phyloP scores from a whole-genome alignment of 345 rosid genomes.

The Eucalyptus pumila region DNA sequence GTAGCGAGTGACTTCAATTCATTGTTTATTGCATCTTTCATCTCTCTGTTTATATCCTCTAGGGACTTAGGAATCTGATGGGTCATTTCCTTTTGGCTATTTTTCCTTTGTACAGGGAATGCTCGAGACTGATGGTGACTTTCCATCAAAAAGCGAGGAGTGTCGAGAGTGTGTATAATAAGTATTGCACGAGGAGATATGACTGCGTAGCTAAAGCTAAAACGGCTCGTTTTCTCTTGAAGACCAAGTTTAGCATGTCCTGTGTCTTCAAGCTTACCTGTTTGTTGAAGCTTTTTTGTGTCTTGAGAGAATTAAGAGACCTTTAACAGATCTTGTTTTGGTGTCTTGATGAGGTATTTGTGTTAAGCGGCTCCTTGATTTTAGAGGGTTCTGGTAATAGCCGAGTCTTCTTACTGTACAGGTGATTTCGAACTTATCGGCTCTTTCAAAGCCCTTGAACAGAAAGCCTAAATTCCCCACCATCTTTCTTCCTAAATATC shows the following conservation, averaged over 20 bases:
- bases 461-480: background rate
- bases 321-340: background rate
- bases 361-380: background rate
- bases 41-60: background rate
- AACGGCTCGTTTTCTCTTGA: background rate
- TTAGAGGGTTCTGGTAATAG: background rate
- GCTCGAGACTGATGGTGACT: conserved; percentile 5
- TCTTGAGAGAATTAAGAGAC: background rate
- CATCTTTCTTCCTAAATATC: background rate
- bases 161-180: background rate
- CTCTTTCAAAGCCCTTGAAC: background rate
- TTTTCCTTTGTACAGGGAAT: background rate
- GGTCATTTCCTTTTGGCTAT: background rate
- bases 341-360: background rate
- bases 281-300: background rate
- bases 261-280: background rate
- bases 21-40: background rate
- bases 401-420: background rate
- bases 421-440: background rate
- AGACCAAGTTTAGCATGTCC: background rate
- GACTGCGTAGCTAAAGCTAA: background rate
- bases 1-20: background rate
- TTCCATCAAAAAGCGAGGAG: conserved; percentile 4
- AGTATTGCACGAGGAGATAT: background rate
- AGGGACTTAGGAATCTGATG: too few species aligned